Evolutionary conservation across 2,329 filamentous ascomycete species (phyloP), one percentile per base, ranked within the genome.

Genomic region (Penicillium psychrosexuale): DNA sequence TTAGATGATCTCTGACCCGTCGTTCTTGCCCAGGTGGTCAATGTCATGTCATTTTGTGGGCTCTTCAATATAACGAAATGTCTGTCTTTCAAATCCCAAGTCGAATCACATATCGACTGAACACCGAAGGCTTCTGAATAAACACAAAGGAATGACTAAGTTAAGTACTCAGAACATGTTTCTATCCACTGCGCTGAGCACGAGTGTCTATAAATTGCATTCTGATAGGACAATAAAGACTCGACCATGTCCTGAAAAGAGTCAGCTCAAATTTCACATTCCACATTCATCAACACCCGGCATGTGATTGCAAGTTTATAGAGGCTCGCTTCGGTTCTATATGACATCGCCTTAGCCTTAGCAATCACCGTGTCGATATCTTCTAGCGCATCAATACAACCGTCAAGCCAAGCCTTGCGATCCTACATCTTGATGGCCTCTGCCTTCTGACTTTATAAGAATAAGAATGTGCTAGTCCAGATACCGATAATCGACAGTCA

Each of bases 331-430:
- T 57, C 12, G 47, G 51, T 30, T 55, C 31, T 31, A 51, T 37
- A 17, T 39, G 51, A 24, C 17, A 47, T 51, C 13, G 47, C 42
- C 13, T 15, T 37, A 22, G 51, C 55, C 37, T 57, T 51, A 6
- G 46, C 47, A 13, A 55, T 17, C 31, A 51, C 27, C 8, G 28
- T 33, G 19, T 24, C 33, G 24, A 17, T 36, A 19, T 19, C 8
- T 17, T 33, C 38, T 8, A 47, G 19, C 28, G 12, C 39, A 22
- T 96, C 91, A 64, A 97, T 86, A 64, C 84, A 83, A 1, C 90
- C 93, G 75, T 89, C 87, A 1, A 96, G 90, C 90, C 91, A 96
- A 11, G 91, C 92, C 78, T 97, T 97, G 59, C 93, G 81, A 0
- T 92, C 92, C 69, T 97, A 91, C 1, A 92, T 88, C 76, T 88